phyloP scores from a whole-genome alignment of 1,139 yeast genomes.

The Scheffersomyces lignicola region DNA sequence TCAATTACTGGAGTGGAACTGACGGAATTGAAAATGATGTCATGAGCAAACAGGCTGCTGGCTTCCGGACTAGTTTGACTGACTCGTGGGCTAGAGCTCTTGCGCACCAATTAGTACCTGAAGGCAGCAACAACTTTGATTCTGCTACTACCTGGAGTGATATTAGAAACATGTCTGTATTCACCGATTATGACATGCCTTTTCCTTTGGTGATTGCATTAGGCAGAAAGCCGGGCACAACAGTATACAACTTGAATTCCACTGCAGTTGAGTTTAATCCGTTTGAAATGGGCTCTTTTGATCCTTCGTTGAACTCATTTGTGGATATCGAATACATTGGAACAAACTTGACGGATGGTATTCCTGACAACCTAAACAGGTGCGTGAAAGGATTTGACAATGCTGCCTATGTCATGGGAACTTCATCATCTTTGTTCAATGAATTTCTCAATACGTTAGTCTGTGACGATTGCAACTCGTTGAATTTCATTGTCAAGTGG shows the following conservation, averaged over 20 bases:
- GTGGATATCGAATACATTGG: slow-evolving; percentile 39
- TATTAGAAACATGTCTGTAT: slow-evolving; percentile 26
- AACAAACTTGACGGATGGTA: slow-evolving; percentile 31
- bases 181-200: slow-evolving; percentile 39
- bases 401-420: slow-evolving; percentile 74
- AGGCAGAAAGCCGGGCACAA: slow-evolving; percentile 38
- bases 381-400: slow-evolving; percentile 76
- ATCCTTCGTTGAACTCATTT: slow-evolving; percentile 38
- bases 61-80: slow-evolving; percentile 29
- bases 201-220: slow-evolving; percentile 38
- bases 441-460: slow-evolving; percentile 63
- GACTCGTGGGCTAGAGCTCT: slow-evolving; percentile 43
- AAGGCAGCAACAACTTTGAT: slow-evolving; percentile 23
- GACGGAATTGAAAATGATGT: slow-evolving; percentile 31
- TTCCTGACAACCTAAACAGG: slow-evolving; percentile 17
- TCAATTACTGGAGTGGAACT: slow-evolving; percentile 28
- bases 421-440: slow-evolving; percentile 79
- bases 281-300: slow-evolving; percentile 46
- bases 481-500: slow-evolving; percentile 48
- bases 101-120: slow-evolving; percentile 37
- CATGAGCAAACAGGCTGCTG: slow-evolving; percentile 30
- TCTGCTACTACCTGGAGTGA: slow-evolving; percentile 32
- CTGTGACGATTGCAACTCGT: slow-evolving; percentile 42
- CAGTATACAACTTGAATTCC: slow-evolving; percentile 33
- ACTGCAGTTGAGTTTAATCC: slow-evolving; percentile 44